Evolutionary conservation across 805 yeast genomes (phyloP).

Genomic region (Blastobotrys muscicola): DNA sequence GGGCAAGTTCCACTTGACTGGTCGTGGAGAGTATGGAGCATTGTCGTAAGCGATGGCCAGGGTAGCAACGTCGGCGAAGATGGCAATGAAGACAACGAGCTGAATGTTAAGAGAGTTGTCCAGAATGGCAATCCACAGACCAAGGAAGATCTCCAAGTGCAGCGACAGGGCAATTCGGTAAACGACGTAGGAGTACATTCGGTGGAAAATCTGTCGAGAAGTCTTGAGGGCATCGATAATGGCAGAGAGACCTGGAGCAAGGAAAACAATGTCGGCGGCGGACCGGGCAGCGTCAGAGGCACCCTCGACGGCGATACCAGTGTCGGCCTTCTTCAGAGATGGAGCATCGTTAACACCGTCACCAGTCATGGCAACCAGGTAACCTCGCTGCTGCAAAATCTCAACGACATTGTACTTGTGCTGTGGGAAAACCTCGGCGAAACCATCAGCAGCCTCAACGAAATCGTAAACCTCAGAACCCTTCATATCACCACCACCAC

Average conservation of each 20-base stretch:
- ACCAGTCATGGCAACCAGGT: conserved; percentile 63
- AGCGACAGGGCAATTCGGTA: conserved; percentile 95
- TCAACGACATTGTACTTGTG: conserved; percentile 60
- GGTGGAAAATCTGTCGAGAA: conserved; percentile 95
- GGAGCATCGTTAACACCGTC: conserved; percentile 66
- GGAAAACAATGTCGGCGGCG: conserved; percentile 37
- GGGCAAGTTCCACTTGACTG: conserved; percentile 95
- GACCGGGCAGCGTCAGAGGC: conserved; percentile 38
- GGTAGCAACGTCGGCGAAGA: conserved; percentile 79
- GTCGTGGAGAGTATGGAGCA: conserved; percentile 88
- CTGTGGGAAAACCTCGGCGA: conserved; percentile 65
- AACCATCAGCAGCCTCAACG: conserved; percentile 89
- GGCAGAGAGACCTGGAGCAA: conserved; percentile 55
- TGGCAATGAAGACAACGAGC: conserved; percentile 91
- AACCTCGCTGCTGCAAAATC: conserved; percentile 54
- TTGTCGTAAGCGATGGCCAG: conserved; percentile 81
- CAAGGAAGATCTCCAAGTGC: conserved; percentile 89
- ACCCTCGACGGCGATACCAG: conserved; percentile 76
- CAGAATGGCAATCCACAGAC: conserved; percentile 93
- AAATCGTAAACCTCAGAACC: conserved; percentile 59
- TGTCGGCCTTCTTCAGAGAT: conserved; percentile 60
- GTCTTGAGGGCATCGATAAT: conserved; percentile 66
- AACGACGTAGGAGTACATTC: conserved; percentile 96
- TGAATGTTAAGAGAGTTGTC: conserved; percentile 80
- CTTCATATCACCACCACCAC: conserved; percentile 58